Percentiles rank a stretch among this genome's conserved stretches.
Conservation (phyloP, 1,139 yeast species). For the Pichia sp. region DNA sequence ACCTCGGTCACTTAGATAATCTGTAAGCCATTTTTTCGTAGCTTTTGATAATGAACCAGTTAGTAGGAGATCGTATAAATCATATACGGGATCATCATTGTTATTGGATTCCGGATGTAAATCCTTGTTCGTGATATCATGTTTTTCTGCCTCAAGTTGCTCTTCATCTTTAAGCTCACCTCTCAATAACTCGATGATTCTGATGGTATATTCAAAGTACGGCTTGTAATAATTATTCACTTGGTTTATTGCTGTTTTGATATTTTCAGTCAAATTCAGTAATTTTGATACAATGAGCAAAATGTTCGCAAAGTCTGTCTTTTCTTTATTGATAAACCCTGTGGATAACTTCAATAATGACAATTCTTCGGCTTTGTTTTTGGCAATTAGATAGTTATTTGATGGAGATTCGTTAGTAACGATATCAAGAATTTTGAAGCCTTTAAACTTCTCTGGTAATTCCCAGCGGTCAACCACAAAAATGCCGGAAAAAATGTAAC, state of each 20-base stretch:
- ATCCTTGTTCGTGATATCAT: background rate
- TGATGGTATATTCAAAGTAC: constrained; percentile 33
- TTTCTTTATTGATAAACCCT: constrained; percentile 18
- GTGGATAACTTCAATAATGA: constrained; percentile 16
- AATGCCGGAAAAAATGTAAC: constrained; percentile 27
- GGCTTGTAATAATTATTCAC: constrained; percentile 34
- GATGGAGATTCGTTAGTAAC: background rate
- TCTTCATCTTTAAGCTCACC: constrained; percentile 21
- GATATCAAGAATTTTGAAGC: constrained; percentile 2
- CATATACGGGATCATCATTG: constrained; percentile 23
- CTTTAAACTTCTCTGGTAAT: background rate
- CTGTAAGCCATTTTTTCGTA: constrained; percentile 40
- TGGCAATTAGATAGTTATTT: constrained; percentile 18
- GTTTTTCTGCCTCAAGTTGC: constrained; percentile 1
- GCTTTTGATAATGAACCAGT: constrained; percentile 50
- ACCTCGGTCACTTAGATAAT: constrained; percentile 60
- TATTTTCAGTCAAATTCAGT: constrained; percentile 26
- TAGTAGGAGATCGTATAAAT: constrained; percentile 42
- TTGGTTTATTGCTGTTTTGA: constrained; percentile 33
- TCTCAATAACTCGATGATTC: constrained; percentile 28
- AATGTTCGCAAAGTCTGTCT: constrained; percentile 12
- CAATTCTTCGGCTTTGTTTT: constrained; percentile 1
- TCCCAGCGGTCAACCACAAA: constrained; percentile 25
- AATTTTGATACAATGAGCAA: constrained; percentile 21
- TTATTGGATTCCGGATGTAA: background rate